Evolutionary conservation across 495 filamentous ascomycete genomes (phyloP).

Genomic region (Penicillium maclennaniae): DNA sequence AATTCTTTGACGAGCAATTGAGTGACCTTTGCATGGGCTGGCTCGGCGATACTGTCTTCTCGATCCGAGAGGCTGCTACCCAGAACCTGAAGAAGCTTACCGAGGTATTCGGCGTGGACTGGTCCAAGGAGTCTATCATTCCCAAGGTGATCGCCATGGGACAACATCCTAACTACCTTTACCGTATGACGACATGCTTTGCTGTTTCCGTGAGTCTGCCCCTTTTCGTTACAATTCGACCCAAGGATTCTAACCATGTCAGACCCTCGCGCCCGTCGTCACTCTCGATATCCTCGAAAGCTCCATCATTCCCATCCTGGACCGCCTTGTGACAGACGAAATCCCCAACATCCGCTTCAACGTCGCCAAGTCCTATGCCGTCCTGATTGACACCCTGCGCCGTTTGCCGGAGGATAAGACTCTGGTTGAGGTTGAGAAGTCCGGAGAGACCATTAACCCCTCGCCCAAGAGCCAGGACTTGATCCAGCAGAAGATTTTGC

Average conservation of each 20-base stretch:
- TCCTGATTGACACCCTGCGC: constrained; percentile 83
- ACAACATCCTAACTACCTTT: constrained; percentile 94
- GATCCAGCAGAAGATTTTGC: constrained; percentile 82
- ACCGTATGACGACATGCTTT: constrained; percentile 99
- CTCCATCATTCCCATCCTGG: constrained; percentile 92
- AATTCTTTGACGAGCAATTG: constrained; percentile 98
- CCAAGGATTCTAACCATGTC: constrained; percentile 26
- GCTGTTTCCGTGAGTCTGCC: constrained; percentile 79
- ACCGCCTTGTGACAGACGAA: constrained; percentile 84
- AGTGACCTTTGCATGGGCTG: constrained; percentile 96
- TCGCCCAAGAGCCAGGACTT: constrained; percentile 74
- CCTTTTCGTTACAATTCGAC: neutral
- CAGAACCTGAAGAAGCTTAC: constrained; percentile 97
- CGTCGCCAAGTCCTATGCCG: constrained; percentile 92
- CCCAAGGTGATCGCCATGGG: constrained; percentile 99
- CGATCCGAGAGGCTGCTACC: constrained; percentile 93
- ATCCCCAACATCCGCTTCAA: constrained; percentile 99
- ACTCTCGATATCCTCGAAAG: constrained; percentile 86
- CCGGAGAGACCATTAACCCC: constrained; percentile 55
- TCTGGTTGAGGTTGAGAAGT: constrained; percentile 76
- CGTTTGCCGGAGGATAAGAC: constrained; percentile 86
- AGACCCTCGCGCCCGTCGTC: constrained; percentile 93
- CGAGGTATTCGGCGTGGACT: constrained; percentile 96
- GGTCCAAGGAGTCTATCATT: constrained; percentile 96
- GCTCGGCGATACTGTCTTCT: constrained; percentile 99